These are phyloP conservation scores for Botryotinia calthae DNA, from an alignment of 2,329 filamentous ascomycete species.

Conservation along the genomic window DNA sequence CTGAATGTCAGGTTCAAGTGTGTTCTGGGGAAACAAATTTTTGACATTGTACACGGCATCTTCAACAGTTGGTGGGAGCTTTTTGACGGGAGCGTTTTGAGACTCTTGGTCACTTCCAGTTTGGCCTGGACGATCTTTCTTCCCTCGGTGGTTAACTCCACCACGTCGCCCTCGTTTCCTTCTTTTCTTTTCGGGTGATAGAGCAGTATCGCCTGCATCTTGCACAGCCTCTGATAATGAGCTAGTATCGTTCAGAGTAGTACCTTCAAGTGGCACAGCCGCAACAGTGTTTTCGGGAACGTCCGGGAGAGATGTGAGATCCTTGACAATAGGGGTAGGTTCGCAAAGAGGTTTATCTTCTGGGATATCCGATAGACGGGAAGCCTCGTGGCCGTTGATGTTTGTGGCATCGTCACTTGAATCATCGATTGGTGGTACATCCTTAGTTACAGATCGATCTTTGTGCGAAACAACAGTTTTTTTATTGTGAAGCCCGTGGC, in stretches of 20 bases:
- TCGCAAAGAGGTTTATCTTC: slow-evolving; percentile 4
- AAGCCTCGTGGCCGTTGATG: neutral
- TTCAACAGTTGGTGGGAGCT: slow-evolving; percentile 50
- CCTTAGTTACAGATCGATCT: slow-evolving; percentile 25
- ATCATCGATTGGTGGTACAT: slow-evolving; percentile 19
- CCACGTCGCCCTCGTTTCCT: slow-evolving; percentile 67
- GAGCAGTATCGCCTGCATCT: slow-evolving; percentile 16
- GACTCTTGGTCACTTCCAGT: slow-evolving; percentile 43
- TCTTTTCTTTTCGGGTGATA: slow-evolving; percentile 53
- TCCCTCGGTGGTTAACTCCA: slow-evolving; percentile 63
- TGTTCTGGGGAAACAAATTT: slow-evolving; percentile 51
- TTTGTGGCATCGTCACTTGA: neutral
- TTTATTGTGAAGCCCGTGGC: slow-evolving; percentile 16
- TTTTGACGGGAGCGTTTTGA: slow-evolving; percentile 23
- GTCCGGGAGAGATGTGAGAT: neutral
- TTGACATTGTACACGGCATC: slow-evolving; percentile 58
- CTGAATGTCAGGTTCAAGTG: slow-evolving; percentile 60
- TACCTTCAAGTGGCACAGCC: neutral
- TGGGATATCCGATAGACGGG: neutral
- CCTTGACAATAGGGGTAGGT: neutral
- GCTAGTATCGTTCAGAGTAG: slow-evolving; percentile 1
- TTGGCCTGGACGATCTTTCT: slow-evolving; percentile 44
- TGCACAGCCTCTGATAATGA: neutral
- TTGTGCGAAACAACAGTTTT: slow-evolving; percentile 20
- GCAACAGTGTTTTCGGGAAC: neutral